phyloP scores from a whole-genome alignment of 129 eudicot genomes.

The Ambrosia trifida region DNA sequence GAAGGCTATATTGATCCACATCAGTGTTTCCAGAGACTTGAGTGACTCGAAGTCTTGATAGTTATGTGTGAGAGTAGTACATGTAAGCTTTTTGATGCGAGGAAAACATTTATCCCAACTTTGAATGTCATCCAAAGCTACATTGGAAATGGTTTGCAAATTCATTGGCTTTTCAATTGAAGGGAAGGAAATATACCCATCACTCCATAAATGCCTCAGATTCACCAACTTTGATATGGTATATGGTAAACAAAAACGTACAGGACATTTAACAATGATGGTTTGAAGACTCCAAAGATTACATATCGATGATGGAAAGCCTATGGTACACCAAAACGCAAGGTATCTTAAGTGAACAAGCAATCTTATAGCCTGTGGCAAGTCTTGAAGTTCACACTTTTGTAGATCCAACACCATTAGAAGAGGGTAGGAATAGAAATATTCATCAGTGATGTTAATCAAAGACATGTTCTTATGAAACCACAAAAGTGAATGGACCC shows the following conservation, averaged over 20 bases:
- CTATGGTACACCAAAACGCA: not conserved
- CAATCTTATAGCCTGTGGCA: not conserved
- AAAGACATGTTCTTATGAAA: not conserved
- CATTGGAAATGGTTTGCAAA: constrained; percentile 1
- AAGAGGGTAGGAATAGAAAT: not conserved
- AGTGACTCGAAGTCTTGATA: not conserved
- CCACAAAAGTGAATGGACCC: not conserved
- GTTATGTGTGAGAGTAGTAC: not conserved
- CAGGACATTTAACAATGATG: not conserved
- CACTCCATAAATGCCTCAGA: constrained; percentile 17
- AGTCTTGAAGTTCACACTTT: not conserved
- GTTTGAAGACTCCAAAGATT: constrained; percentile 22
- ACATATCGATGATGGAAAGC: constrained; percentile 12
- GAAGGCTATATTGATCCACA: not conserved
- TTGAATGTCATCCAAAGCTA: not conserved
- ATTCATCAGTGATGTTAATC: too few species aligned
- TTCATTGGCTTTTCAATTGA: constrained; percentile 17
- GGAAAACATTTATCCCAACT: constrained; percentile 15
- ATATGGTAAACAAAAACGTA: not conserved
- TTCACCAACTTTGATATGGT: constrained; percentile 23
- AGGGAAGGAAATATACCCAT: not conserved
- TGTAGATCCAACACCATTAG: constrained; percentile 18
- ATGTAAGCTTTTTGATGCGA: not conserved
- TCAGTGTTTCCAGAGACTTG: not conserved
- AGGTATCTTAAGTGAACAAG: constrained; percentile 32